These are phyloP conservation scores for Anethum foeniculum DNA, from an alignment of 140 eudicot species.

Conservation along the genomic window DNA sequence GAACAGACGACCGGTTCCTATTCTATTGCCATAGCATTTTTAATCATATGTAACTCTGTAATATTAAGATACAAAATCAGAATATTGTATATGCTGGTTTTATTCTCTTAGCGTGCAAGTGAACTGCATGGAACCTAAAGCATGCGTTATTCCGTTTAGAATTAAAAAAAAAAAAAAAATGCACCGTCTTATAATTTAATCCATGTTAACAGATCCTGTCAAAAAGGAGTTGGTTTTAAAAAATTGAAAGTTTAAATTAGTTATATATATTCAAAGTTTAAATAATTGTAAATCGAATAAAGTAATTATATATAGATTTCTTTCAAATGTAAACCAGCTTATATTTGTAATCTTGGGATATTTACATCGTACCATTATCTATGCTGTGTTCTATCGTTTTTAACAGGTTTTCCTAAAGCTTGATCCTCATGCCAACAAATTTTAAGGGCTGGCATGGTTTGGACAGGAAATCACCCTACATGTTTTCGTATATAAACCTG, in stretches of 20 bases:
- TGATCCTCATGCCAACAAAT: too few species aligned
- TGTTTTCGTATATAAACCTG: not conserved
- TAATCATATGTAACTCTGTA: too few species aligned
- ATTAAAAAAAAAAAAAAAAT: too few species aligned
- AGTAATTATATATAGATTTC: too few species aligned
- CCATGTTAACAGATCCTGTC: not conserved
- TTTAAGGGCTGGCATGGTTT: constrained; percentile 21
- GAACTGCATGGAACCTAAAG: not conserved
- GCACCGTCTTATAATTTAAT: not conserved
- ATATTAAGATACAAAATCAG: not conserved
- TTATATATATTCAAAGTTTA: too few species aligned
- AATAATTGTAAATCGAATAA: too few species aligned
- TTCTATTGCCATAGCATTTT: not conserved
- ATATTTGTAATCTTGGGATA: not conserved
- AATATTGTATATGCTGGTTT: not conserved
- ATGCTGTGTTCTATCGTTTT: too few species aligned
- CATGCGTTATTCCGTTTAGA: not conserved
- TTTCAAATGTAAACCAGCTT: too few species aligned
- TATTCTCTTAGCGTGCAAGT: not conserved
- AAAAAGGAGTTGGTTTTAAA: not conserved
- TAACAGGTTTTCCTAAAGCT: too few species aligned
- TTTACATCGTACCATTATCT: too few species aligned
- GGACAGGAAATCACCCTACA: constrained; percentile 17
- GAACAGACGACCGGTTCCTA: not conserved
- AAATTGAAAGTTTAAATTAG: not conserved